phyloP scores from a whole-genome alignment of 2,329 filamentous ascomycete genomes.

The Microdochium nivale region DNA sequence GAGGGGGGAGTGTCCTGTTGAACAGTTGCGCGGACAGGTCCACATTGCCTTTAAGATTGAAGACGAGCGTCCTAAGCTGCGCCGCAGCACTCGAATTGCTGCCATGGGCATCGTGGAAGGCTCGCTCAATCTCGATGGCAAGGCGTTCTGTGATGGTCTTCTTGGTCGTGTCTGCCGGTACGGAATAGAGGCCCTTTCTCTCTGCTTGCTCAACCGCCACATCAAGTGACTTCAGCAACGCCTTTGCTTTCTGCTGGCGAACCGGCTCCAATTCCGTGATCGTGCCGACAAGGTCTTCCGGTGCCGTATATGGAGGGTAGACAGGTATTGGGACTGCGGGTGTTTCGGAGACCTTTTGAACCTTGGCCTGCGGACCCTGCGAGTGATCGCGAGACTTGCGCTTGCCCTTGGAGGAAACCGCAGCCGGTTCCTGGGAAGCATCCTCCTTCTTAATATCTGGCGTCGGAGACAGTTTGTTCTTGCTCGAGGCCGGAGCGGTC shows the following conservation, averaged over 20 bases:
- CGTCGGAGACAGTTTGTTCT: conserved; percentile 26
- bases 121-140: conserved; percentile 73
- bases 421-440: conserved; percentile 21
- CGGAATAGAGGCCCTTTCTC: conserved; percentile 53
- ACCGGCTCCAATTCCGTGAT: conserved; percentile 49
- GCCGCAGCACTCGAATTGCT: conserved; percentile 42
- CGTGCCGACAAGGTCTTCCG: conserved; percentile 39
- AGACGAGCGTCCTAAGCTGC: conserved; percentile 68
- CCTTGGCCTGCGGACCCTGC: conserved; percentile 36
- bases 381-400: conserved; percentile 50
- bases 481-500: conserved; percentile 17
- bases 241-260: conserved; percentile 62
- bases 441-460: conserved; percentile 36
- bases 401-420: conserved; percentile 36
- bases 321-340: conserved; percentile 25
- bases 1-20: conserved; percentile 60
- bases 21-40: conserved; percentile 70
- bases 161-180: conserved; percentile 55
- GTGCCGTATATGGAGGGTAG: conserved; percentile 35
- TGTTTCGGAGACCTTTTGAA: conserved; percentile 47
- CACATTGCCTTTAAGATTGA: conserved; percentile 84
- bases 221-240: conserved; percentile 60
- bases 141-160: conserved; percentile 60
- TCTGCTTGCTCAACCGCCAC: conserved; percentile 58
- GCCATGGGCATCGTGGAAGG: conserved; percentile 48